phyloP scores from a whole-genome alignment of 78 protist species.

The Protostelium mycophagum region DNA sequence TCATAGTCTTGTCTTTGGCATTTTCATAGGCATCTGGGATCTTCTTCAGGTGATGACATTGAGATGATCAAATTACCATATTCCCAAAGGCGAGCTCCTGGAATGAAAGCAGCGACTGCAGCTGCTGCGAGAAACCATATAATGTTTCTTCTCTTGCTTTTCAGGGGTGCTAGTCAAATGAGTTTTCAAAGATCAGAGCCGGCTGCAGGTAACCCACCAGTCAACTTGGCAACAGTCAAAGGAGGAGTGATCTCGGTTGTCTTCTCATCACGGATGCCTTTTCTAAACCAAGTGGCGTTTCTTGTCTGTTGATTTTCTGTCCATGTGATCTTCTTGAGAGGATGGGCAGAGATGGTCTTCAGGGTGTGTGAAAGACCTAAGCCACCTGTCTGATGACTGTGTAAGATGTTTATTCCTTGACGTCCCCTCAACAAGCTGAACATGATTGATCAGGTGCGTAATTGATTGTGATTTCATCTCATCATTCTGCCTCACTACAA shows the following conservation, averaged over 20 bases:
- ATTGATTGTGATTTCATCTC: no score
- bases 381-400: no score
- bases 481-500: no score
- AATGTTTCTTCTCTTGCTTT: neutral
- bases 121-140: neutral
- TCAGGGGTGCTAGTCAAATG: neutral
- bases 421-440: no score
- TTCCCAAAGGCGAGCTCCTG: neutral
- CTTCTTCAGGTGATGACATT: neutral
- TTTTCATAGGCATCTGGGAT: neutral
- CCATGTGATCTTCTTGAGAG: no score
- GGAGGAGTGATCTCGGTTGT: neutral
- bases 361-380: no score
- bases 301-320: no score
- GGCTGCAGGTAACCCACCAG: neutral
- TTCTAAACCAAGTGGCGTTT: no score
- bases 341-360: no score
- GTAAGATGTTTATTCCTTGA: no score
- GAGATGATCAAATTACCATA: neutral
- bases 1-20: neutral
- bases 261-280: no score
- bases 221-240: neutral
- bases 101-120: neutral
- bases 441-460: no score
- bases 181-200: neutral